These are phyloP conservation scores for Spathaspora hagerdaliae DNA, from an alignment of 805 yeast genomes.

Conservation along the genomic window DNA sequence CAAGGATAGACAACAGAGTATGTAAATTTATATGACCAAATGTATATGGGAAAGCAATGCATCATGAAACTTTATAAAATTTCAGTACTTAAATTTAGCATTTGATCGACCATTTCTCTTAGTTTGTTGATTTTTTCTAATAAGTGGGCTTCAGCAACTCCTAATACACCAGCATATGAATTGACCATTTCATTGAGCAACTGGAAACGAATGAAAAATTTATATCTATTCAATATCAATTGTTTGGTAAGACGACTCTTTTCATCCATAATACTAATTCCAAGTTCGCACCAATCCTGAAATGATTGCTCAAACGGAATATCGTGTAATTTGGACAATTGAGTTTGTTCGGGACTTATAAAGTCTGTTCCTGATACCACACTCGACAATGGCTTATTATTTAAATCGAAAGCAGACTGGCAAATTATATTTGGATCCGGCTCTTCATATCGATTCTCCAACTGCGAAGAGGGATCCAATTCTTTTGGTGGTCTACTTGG, in stretches of 20 bases:
- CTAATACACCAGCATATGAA: background rate
- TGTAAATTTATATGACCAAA: too few relatives aligned
- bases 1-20: slow-evolving; percentile 24
- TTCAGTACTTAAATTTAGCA: background rate
- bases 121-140: background rate
- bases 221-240: slow-evolving; percentile 1
- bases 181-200: background rate
- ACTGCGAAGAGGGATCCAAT: too few relatives aligned
- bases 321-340: background rate
- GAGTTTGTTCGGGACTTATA: background rate
- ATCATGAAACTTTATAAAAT: background rate
- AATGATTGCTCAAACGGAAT: background rate
- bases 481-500: too few relatives aligned
- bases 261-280: background rate
- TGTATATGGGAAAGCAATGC: background rate
- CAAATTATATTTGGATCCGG: background rate
- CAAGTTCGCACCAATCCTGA: background rate
- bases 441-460: too few relatives aligned
- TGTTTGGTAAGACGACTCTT: background rate
- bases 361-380: background rate
- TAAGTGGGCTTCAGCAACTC: background rate
- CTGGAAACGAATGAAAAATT: background rate
- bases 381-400: background rate
- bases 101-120: background rate
- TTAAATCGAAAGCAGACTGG: background rate